These are phyloP conservation scores for cucumber (Cucumis sativus) DNA, from an alignment of 306 rosid genomes.

Conservation along the genomic window Cucumber_9930_V3 NC_026661.2:1864501-1865000, in stretches of 20 bases:
- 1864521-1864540: neutral
- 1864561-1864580: neutral
- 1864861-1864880: neutral
- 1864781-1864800: neutral
- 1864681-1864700: neutral
- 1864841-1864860: neutral
- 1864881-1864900: neutral
- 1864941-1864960: constrained; percentile 50
- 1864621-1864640: neutral
- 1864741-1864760: neutral
- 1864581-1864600: neutral
- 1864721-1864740: neutral
- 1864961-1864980: constrained; percentile 29
- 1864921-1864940: constrained; percentile 16
- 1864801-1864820: neutral
- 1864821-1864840: constrained; percentile 11
- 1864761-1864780: neutral
- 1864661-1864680: neutral
- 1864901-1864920: neutral
- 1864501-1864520: neutral
- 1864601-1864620: neutral
- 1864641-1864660: neutral
- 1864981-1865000: constrained; percentile 8
- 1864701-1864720: neutral
- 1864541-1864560: neutral